A percentile compares a stretch with the other conserved stretches of the same genome.
These are phyloP conservation scores for Alternaria dauci DNA, from an alignment of 2,329 filamentous ascomycete species.

Conservation along the genomic window DNA sequence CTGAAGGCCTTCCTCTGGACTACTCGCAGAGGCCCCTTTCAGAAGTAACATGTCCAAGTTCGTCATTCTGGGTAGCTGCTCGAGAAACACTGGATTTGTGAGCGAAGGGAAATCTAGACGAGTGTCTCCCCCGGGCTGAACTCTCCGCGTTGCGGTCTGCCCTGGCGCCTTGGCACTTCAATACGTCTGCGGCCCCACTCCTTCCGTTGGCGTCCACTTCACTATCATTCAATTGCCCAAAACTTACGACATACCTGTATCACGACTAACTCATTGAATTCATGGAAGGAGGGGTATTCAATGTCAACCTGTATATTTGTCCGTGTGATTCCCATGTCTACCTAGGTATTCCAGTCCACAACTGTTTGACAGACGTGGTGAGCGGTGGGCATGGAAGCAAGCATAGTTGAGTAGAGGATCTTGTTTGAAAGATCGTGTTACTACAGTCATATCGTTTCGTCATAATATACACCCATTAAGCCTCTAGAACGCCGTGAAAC, in stretches of 20 bases:
- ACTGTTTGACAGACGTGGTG: neutral
- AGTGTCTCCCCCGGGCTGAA: neutral
- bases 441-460: neutral
- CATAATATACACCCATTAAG: neutral
- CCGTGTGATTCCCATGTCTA: neutral
- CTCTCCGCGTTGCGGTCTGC: conserved; percentile 4
- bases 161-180: conserved; percentile 10
- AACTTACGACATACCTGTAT: neutral
- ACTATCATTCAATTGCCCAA: neutral
- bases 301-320: neutral
- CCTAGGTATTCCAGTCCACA: neutral
- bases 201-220: neutral
- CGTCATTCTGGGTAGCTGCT: conserved; percentile 39
- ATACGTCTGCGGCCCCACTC: neutral
- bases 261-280: neutral
- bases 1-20: conserved; percentile 72
- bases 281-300: neutral
- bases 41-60: conserved; percentile 77
- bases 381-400: neutral
- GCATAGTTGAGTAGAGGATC: neutral
- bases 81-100: conserved; percentile 14
- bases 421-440: neutral
- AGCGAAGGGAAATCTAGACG: conserved; percentile 10
- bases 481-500: neutral
- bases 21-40: conserved; percentile 78